Conservation (phyloP, 1,284 basidiomycete genomes). For the Ceratorhiza oryzae-sativae region DNA sequence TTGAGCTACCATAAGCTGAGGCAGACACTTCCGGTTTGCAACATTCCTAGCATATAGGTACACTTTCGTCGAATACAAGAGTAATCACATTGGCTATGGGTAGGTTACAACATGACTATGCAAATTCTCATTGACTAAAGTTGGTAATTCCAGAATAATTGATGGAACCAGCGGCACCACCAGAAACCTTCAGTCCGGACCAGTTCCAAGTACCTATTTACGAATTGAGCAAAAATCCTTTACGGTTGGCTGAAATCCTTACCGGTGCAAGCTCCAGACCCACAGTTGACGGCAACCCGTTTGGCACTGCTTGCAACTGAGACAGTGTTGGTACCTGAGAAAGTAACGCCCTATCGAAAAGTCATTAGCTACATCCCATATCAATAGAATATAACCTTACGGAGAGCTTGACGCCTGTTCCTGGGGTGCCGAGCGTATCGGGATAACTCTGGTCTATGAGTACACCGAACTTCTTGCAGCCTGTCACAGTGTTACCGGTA, state of each 20-base stretch:
- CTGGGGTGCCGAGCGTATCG: conserved; percentile 37
- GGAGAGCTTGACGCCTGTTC: conserved; percentile 35
- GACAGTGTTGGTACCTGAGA: conserved; percentile 28
- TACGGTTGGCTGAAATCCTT: no score
- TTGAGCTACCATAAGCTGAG: no score
- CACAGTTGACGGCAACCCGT: conserved; percentile 23
- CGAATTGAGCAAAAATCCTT: not conserved
- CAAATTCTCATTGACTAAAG: conserved; percentile 11
- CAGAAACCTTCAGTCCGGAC: conserved; percentile 16
- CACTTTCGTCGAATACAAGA: no score
- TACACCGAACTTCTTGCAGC: conserved; percentile 35
- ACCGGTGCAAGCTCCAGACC: conserved; percentile 39
- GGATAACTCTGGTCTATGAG: conserved; percentile 38
- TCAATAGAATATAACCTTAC: not conserved
- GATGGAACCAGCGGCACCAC: conserved; percentile 5
- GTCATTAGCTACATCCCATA: not conserved
- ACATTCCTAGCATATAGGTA: no score
- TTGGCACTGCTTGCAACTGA: conserved; percentile 9
- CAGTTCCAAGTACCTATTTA: conserved; percentile 19
- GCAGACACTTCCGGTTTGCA: no score
- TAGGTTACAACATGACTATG: no score
- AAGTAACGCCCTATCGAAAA: conserved; percentile 16
- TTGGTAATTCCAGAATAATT: conserved; percentile 27
- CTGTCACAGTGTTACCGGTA: conserved; percentile 23
- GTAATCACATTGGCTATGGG: no score